These are phyloP conservation scores for Blastocystis sp. DNA, from an alignment of 352 stramenopile species.

Conservation along the genomic window DNA sequence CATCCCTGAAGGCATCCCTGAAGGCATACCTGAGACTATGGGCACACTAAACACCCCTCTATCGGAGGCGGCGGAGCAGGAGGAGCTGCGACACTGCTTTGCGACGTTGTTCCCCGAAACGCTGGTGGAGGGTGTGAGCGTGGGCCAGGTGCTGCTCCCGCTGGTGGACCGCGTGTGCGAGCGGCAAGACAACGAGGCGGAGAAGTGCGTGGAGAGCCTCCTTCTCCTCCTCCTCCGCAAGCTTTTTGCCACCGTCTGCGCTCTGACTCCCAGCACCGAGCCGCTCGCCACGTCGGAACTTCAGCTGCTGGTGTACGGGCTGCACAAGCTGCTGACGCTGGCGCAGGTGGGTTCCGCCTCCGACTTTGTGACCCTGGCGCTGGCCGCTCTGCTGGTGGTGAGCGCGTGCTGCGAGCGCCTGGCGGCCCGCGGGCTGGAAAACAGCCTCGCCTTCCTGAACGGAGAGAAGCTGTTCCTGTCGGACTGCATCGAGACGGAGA, in stretches of 20 bases:
- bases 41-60: not conserved
- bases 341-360: not conserved
- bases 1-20: not conserved
- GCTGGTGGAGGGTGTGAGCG: conserved; percentile 1
- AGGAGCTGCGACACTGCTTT: not conserved
- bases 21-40: not conserved
- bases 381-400: too few relatives aligned
- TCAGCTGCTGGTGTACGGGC: not conserved
- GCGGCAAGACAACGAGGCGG: not conserved
- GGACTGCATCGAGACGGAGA: too few relatives aligned
- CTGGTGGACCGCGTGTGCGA: not conserved
- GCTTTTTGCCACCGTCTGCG: not conserved
- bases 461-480: too few relatives aligned
- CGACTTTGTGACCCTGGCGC: too few relatives aligned
- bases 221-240: not conserved
- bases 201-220: not conserved
- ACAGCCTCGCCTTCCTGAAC: too few relatives aligned
- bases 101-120: not conserved
- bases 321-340: not conserved
- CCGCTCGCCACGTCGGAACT: not conserved
- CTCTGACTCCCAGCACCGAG: conserved; percentile 1
- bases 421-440: too few relatives aligned
- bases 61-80: not conserved
- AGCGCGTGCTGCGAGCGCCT: too few relatives aligned
- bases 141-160: conserved; percentile 11